Conservation (phyloP, 2,329 filamentous ascomycete species). For the Ophiocordyceps sinensis region DNA sequence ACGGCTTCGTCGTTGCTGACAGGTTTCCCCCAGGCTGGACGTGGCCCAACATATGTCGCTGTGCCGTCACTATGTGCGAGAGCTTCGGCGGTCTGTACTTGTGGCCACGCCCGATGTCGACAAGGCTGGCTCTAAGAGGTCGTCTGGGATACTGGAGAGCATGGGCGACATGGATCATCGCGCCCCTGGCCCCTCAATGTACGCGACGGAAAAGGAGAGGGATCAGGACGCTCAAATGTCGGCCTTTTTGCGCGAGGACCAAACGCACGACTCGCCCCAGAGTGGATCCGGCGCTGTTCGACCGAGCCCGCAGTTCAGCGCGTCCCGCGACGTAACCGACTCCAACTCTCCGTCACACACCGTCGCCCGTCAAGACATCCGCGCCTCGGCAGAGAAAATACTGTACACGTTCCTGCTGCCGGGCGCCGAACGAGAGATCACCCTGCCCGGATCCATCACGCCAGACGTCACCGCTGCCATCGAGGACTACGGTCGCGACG, state of each 20-base stretch:
- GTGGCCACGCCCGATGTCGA: slow-evolving; percentile 86
- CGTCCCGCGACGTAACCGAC: slow-evolving; percentile 49
- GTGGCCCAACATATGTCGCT: slow-evolving; percentile 98
- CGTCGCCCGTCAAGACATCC: slow-evolving; percentile 78
- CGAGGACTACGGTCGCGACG: slow-evolving; percentile 81
- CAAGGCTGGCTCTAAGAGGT: slow-evolving; percentile 66
- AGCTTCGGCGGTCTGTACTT: slow-evolving; percentile 83
- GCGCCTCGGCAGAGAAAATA: slow-evolving; percentile 91
- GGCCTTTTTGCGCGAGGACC: slow-evolving; percentile 65
- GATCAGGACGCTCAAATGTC: slow-evolving; percentile 83
- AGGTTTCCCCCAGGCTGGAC: slow-evolving; percentile 67
- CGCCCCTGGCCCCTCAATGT: slow-evolving; percentile 46
- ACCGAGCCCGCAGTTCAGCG: slow-evolving; percentile 43
- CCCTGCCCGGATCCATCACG: slow-evolving; percentile 76
- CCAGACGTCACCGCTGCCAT: slow-evolving; percentile 76
- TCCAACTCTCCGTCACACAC: slow-evolving; percentile 73
- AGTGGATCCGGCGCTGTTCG: slow-evolving; percentile 30
- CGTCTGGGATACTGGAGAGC: slow-evolving; percentile 63
- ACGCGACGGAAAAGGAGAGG: slow-evolving; percentile 54
- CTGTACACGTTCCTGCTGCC: slow-evolving; percentile 94
- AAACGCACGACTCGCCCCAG: slow-evolving; percentile 39
- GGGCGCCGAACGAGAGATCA: slow-evolving; percentile 92
- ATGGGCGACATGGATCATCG: slow-evolving; percentile 51
- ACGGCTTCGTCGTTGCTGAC: slow-evolving; percentile 1
- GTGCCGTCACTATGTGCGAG: slow-evolving; percentile 91